Base-by-base conservation (phyloP, 345 rosid genomes). In the Erysimum cheiranthoides region DNA sequence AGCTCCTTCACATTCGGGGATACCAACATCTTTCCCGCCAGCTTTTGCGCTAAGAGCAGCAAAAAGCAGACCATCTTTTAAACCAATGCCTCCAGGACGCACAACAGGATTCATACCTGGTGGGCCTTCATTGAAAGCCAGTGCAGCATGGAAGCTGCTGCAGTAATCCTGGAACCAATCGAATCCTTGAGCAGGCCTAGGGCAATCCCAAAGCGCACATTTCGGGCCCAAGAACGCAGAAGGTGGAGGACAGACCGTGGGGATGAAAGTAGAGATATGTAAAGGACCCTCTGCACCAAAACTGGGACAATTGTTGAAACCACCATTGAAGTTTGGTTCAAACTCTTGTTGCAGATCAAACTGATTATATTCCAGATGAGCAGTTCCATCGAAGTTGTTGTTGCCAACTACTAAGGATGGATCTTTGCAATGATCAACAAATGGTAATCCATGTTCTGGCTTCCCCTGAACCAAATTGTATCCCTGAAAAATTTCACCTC, bases 1-100 rank as follows among this genome's bases (percentile, higher is more conserved):
- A 82, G 98, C 99, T 82, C 99, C 99, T 81, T 91, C 96, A n/a
- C 99, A 96, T 80, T 90, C 99, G 0, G 99, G 99, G 54, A 95
- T 87, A 63, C 99, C 98, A 2, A 89, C 99, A 78, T 85, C 93
- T 84, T 89, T 89, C 61, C 93, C 96, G 80, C 85, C 82, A 25
- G 89, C 94, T 75, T 87, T 95, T 21, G 99, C 89, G 53, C 87
- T 66, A 43, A 95, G 93, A 49, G 99, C 94, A 75, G 97, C 86
- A 79, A 95, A 89, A 39, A 95, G 93, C 59, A 95, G 85, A 71
- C 88, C 89, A 11, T 95, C 99, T 82, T 96, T 96, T 36, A 96
- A 82, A 45, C 90, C 89, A 31, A 93, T 96, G 36, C 98, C 96
- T 62, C 97, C 96, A 3, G 98, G 97, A 62, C 97, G 87, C 38